phyloP scores from a whole-genome alignment of 345 rosid species.

The Melastoma malabathricum region DNA sequence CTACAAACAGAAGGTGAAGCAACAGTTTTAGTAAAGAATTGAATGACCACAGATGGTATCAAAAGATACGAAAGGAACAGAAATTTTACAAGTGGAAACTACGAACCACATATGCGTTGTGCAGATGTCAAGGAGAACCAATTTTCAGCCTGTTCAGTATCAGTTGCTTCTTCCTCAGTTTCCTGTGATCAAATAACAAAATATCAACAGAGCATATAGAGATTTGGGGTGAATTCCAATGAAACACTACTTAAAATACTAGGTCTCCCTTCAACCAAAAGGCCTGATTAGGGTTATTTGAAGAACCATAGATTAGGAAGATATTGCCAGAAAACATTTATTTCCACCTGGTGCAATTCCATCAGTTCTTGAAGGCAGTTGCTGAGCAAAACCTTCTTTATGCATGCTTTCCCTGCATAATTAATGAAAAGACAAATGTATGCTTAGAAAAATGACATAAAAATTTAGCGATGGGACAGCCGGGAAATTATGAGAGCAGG shows the following conservation, averaged over 20 bases:
- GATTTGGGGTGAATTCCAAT: too few species aligned
- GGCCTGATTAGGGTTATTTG: too few species aligned
- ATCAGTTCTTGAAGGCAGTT: slow-evolving; percentile 98
- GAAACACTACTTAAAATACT: too few species aligned
- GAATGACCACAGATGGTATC: neutral
- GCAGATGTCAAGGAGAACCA: slow-evolving; percentile 99
- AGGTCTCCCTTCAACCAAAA: too few species aligned
- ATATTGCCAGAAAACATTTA: neutral
- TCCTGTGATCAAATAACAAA: slow-evolving; percentile 28
- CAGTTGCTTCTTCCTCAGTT: slow-evolving; percentile 95
- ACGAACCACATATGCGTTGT: slow-evolving; percentile 87
- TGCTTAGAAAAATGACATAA: neutral
- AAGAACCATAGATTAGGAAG: neutral
- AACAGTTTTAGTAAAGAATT: neutral
- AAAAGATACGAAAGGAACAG: slow-evolving; percentile 1
- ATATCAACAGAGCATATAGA: neutral
- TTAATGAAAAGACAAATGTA: slow-evolving; percentile 4
- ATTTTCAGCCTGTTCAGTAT: slow-evolving; percentile 97
- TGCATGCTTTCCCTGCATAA: slow-evolving; percentile 78
- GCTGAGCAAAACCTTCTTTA: slow-evolving; percentile 89
- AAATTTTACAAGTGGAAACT: neutral
- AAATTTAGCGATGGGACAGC: too few species aligned
- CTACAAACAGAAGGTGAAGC: slow-evolving; percentile 24
- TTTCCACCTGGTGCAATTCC: slow-evolving; percentile 93
- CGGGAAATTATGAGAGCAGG: too few species aligned